Evolutionary conservation across 2,329 filamentous ascomycete species (phyloP), one percentile per base, ranked within the genome.

Genomic region (Ophiostoma piceae): DNA sequence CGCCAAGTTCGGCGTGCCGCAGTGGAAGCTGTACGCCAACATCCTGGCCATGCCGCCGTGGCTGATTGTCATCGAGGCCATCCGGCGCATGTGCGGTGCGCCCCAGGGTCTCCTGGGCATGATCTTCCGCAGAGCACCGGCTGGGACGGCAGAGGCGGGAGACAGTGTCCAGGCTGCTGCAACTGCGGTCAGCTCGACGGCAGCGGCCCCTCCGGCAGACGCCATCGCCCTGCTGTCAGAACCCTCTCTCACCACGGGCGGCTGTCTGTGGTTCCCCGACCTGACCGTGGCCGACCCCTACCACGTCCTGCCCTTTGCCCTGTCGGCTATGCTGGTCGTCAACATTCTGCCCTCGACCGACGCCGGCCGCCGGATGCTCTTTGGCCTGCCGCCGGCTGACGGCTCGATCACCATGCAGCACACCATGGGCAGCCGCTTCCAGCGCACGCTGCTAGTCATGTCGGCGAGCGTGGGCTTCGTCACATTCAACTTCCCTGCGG

Each of bases 191-290:
- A 14, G 39, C 8, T 19, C 29, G 2, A 5, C 69, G 57, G 2
- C 71, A 29, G n/a, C 67, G 2, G 8, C 57, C 6, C 11, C 39
- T 26, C 19, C 69, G 54, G 2, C 71, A 22, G 64, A 67, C 19
- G 14, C 41, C 19, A 22, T 62, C 9, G 9, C 57, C 6, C 29
- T 41, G 39, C 67, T 69, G 2, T 2, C 72, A 11, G 68, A 74
- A 62, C 76, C 79, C 2, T 79, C 79, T 0, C 74, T 88, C n/a
- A 74, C 78, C 0, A 79, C 82, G 0, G 85, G 83, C 5, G 85
- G 85, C 35, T 81, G 79, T 57, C 78, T 87, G 19, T 87, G 85
- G 85, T 86, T 87, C 74, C 78, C 80, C 1, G 82, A 88, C 73
- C 79, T 88, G 32, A 83, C 82, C 7, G 81, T 75, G 39, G 77